Percentiles rank a stretch among this genome's conserved stretches.
These are phyloP conservation scores for Rhizopus arrhizus DNA, from an alignment of 371 early-diverging fungal genomes.

Conservation along the genomic window DNA sequence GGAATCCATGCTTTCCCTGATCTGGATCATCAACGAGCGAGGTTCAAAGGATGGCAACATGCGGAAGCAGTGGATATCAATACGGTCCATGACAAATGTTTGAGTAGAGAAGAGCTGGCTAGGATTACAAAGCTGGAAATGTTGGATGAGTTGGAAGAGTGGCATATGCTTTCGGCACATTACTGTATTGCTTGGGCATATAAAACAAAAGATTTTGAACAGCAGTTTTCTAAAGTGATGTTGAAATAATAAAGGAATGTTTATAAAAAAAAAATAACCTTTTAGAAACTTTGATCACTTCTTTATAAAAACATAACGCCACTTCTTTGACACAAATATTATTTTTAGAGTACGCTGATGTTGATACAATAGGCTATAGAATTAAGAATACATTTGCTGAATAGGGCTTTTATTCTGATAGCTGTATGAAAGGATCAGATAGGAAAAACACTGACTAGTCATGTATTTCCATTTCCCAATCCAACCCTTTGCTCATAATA, in stretches of 20 bases:
- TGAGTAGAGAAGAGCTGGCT: conserved; percentile 50
- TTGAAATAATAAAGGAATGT: not conserved
- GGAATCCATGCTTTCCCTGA: conserved; percentile 78
- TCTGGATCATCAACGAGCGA: conserved; percentile 63
- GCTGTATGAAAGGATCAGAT: no score
- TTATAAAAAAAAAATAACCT: no score
- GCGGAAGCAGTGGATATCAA: conserved; percentile 76
- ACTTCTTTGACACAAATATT: no score
- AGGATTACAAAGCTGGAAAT: conserved; percentile 81
- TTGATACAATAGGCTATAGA: no score
- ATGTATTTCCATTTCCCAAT: no score
- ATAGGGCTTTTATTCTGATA: no score
- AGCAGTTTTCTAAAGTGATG: conserved; percentile 4
- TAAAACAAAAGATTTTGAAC: conserved; percentile 28
- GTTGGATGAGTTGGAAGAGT: conserved; percentile 94
- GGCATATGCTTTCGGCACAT: conserved; percentile 81
- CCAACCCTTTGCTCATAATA: no score
- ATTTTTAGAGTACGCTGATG: no score
- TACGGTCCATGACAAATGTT: conserved; percentile 60
- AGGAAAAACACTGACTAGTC: no score
- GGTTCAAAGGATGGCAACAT: conserved; percentile 70
- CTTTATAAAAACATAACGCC: no score
- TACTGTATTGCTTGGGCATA: conserved; percentile 89
- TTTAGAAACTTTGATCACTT: no score
- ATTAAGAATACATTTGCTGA: no score